phyloP scores from a whole-genome alignment of 2,329 filamentous ascomycete genomes.

The Fusarium sulawesiense region DNA sequence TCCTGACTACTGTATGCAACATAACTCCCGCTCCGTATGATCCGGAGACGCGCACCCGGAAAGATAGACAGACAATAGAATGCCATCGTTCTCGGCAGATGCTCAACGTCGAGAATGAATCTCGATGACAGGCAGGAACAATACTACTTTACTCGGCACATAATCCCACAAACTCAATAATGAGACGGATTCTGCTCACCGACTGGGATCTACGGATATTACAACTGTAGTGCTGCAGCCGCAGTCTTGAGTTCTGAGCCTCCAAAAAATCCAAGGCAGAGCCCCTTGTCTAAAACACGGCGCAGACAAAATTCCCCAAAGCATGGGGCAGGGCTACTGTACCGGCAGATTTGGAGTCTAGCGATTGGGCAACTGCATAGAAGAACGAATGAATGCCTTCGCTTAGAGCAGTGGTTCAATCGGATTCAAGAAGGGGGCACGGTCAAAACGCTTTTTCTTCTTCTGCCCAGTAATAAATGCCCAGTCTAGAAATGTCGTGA shows the following conservation, averaged over 20 bases:
- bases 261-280: slow-evolving; percentile 38
- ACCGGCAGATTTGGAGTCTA: not conserved
- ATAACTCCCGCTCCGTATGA: slow-evolving; percentile 26
- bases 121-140: slow-evolving; percentile 5
- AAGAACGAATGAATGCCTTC: slow-evolving; percentile 11
- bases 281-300: slow-evolving; percentile 23
- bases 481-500: slow-evolving; percentile 16
- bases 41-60: slow-evolving; percentile 19
- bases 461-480: not conserved
- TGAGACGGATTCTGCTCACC: slow-evolving; percentile 12
- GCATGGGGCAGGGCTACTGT: slow-evolving; percentile 4
- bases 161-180: not conserved
- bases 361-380: slow-evolving; percentile 5
- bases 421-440: not conserved
- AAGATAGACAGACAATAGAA: not conserved
- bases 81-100: not conserved
- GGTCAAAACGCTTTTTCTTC: not conserved
- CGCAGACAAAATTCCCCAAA: not conserved
- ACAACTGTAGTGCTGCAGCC: slow-evolving; percentile 8
- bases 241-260: slow-evolving; percentile 27
- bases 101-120: not conserved
- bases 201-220: slow-evolving; percentile 6
- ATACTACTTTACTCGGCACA: not conserved
- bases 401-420: slow-evolving; percentile 9
- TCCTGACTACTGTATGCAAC: not conserved